Evolutionary conservation across 306 rosid genomes (phyloP).

Genomic region (Rubus idaeus): DNA sequence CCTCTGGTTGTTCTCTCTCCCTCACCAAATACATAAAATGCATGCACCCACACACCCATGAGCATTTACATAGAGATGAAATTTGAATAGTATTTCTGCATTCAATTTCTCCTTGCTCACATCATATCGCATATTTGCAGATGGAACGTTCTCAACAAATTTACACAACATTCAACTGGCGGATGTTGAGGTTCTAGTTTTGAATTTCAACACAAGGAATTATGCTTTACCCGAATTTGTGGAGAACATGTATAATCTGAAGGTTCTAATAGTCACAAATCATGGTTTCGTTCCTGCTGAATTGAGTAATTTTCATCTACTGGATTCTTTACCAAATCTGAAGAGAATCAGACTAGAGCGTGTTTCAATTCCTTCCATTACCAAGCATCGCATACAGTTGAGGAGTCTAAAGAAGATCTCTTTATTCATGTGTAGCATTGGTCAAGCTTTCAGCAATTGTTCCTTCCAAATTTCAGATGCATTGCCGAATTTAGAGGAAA

Average conservation of each 20-base stretch:
- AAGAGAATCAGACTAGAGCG: slow-evolving; percentile 55
- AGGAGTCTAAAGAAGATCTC: slow-evolving; percentile 54
- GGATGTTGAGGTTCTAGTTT: slow-evolving; percentile 49
- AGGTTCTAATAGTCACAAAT: slow-evolving; percentile 35
- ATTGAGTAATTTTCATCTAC: slow-evolving; percentile 37
- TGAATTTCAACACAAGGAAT: slow-evolving; percentile 43
- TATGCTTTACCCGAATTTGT: slow-evolving; percentile 44
- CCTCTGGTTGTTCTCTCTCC: slow-evolving; percentile 38
- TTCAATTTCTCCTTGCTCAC: neutral
- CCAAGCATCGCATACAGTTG: slow-evolving; percentile 24
- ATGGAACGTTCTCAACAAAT: slow-evolving; percentile 38
- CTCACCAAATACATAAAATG: neutral
- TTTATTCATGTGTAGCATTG: slow-evolving; percentile 59
- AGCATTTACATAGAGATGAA: neutral
- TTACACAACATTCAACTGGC: slow-evolving; percentile 47
- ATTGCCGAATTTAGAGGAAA: slow-evolving; percentile 46
- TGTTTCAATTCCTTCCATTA: slow-evolving; percentile 39
- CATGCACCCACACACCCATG: neutral
- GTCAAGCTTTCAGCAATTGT: slow-evolving; percentile 34
- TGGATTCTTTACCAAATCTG: slow-evolving; percentile 34
- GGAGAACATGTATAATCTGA: slow-evolving; percentile 25
- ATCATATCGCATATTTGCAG: slow-evolving; percentile 34
- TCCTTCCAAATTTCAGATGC: slow-evolving; percentile 32
- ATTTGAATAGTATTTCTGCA: neutral
- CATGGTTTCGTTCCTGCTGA: slow-evolving; percentile 35